Evolutionary conservation across 345 rosid genomes (phyloP).

Genomic region (Abelmoschus esculentus): DNA sequence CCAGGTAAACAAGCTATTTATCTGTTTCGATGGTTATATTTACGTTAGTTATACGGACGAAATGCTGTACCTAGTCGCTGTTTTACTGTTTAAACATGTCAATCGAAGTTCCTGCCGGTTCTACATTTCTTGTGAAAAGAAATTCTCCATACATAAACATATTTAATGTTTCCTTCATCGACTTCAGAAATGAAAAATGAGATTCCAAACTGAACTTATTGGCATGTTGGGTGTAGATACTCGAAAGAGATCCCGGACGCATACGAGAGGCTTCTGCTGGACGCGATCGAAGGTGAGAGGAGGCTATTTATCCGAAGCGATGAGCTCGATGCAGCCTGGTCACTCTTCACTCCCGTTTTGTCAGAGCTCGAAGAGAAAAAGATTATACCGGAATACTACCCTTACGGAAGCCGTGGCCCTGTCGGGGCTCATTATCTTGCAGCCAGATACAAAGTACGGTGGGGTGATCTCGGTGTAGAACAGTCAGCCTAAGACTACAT

Average conservation of each 20-base stretch:
- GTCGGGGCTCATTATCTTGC: constrained; percentile 99
- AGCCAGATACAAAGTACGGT: constrained; percentile 78
- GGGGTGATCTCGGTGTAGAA: constrained; percentile 82
- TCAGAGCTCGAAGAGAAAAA: constrained; percentile 79
- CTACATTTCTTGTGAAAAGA: background rate
- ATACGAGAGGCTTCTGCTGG: constrained; percentile 90
- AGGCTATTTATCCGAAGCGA: constrained; percentile 93
- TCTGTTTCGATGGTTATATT: too few relatives aligned
- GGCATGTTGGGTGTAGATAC: constrained; percentile 36
- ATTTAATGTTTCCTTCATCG: background rate
- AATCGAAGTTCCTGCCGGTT: background rate
- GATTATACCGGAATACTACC: constrained; percentile 78
- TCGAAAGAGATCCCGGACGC: constrained; percentile 98
- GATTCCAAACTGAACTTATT: background rate
- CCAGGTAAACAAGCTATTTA: constrained; percentile 39
- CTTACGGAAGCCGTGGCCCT: constrained; percentile 98
- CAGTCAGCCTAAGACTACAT: constrained; percentile 22
- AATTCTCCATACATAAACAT: background rate
- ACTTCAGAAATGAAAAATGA: background rate
- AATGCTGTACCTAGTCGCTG: background rate
- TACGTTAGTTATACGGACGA: background rate
- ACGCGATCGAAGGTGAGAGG: constrained; percentile 96
- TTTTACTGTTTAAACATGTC: background rate
- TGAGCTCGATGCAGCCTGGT: constrained; percentile 95
- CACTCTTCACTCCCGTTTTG: constrained; percentile 71